Conservation (phyloP, 148 eudicot genomes). For the Fagopyrum esculentum region DNA sequence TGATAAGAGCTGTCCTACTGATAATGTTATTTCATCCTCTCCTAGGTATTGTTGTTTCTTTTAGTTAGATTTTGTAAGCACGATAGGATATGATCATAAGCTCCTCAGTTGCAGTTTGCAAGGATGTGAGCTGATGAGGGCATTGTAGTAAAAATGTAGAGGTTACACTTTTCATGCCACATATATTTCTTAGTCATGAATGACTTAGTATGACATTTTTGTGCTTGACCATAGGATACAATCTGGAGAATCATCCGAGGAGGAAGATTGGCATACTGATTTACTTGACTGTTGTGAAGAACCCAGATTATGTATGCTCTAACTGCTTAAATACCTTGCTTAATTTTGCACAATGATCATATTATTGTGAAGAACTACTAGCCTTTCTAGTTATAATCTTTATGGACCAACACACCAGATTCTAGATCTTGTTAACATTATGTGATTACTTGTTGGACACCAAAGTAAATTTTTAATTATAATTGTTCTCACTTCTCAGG, state of each 20-base stretch:
- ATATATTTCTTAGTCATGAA: not conserved
- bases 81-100: not conserved
- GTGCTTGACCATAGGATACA: not conserved
- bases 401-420: no score
- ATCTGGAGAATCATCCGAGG: not conserved
- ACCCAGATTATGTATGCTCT: constrained; percentile 75
- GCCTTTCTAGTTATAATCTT: no score
- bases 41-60: constrained; percentile 8
- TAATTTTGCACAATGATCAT: not conserved
- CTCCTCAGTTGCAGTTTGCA: not conserved
- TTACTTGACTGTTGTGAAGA: constrained; percentile 92
- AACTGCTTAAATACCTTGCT: not conserved
- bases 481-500: constrained; percentile 17
- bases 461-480: not conserved
- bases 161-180: not conserved
- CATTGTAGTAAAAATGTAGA: not conserved
- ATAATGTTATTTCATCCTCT: not conserved
- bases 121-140: not conserved
- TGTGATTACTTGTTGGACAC: not conserved
- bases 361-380: not conserved
- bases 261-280: constrained; percentile 84
- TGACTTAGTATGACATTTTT: not conserved
- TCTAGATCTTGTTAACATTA: not conserved
- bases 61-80: not conserved
- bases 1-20: constrained; percentile 15